Percentiles rank a stretch among this genome's conserved stretches.
phyloP scores from a whole-genome alignment of 1,139 yeast genomes.

The Saccharomycopsis hybrid region DNA sequence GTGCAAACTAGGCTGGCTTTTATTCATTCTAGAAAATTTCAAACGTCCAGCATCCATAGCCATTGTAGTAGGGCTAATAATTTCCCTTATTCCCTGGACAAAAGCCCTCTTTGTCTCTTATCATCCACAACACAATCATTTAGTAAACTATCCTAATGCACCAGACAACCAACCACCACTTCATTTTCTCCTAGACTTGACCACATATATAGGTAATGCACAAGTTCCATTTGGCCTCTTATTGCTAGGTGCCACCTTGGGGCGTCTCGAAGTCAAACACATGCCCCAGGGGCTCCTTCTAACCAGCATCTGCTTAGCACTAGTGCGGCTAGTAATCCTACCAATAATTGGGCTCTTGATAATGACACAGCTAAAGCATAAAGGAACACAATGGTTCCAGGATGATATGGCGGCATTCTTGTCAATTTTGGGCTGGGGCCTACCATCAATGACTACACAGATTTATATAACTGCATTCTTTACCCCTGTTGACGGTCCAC shows the following conservation, averaged over 20 bases:
- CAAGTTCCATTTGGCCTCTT: constrained; percentile 83
- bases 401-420: constrained; percentile 51
- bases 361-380: constrained; percentile 32
- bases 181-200: constrained; percentile 74
- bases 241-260: constrained; percentile 79
- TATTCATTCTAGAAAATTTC: constrained; percentile 40
- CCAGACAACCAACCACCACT: constrained; percentile 83
- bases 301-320: constrained; percentile 39
- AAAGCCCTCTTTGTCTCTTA: constrained; percentile 58
- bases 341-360: constrained; percentile 55
- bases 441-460: constrained; percentile 70
- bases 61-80: constrained; percentile 44
- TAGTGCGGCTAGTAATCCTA: constrained; percentile 44
- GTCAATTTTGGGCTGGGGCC: constrained; percentile 56
- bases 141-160: constrained; percentile 46
- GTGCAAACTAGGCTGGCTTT: too few species aligned
- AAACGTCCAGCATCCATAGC: constrained; percentile 53
- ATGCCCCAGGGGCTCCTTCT: constrained; percentile 72
- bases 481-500: constrained; percentile 40
- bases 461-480: constrained; percentile 69
- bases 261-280: constrained; percentile 54
- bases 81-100: constrained; percentile 68
- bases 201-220: constrained; percentile 75
- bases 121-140: constrained; percentile 22
- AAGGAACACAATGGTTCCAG: constrained; percentile 37